phyloP scores from a whole-genome alignment of 208 protist species.

The Kentomonas sorsogonicus region DNA sequence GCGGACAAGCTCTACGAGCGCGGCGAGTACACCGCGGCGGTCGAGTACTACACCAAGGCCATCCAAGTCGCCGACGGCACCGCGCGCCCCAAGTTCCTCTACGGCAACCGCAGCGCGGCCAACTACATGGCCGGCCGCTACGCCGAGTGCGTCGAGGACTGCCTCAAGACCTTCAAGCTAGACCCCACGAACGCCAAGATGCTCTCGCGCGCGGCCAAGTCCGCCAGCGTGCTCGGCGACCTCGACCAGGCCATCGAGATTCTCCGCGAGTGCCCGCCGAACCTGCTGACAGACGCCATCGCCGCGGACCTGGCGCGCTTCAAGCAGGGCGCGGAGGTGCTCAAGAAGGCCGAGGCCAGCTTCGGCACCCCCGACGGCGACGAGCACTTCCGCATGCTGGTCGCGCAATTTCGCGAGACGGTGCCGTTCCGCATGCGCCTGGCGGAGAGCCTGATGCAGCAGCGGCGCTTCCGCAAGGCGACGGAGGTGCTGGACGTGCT shows the following conservation, averaged over 20 bases:
- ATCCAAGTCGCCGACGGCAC: slow-evolving; percentile 67
- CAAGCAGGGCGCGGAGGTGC: slow-evolving; percentile 47
- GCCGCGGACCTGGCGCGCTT: slow-evolving; percentile 49
- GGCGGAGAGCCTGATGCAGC: slow-evolving; percentile 63
- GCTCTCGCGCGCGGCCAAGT: slow-evolving; percentile 59
- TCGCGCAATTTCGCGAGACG: slow-evolving; percentile 73
- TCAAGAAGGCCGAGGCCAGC: slow-evolving; percentile 42
- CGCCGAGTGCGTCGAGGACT: slow-evolving; percentile 76
- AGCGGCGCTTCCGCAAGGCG: slow-evolving; percentile 53
- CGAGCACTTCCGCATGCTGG: slow-evolving; percentile 71
- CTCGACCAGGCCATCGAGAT: slow-evolving; percentile 52
- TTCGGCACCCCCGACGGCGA: slow-evolving; percentile 81
- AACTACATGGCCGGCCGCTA: slow-evolving; percentile 85
- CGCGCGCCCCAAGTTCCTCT: slow-evolving; percentile 55
- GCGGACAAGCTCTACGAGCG: slow-evolving; percentile 86
- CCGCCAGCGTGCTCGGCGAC: slow-evolving; percentile 78
- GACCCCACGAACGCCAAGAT: slow-evolving; percentile 74
- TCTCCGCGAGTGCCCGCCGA: slow-evolving; percentile 43
- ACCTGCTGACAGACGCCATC: slow-evolving; percentile 29
- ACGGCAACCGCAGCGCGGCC: slow-evolving; percentile 86
- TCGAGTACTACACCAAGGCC: slow-evolving; percentile 84
- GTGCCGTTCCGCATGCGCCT: slow-evolving; percentile 72
- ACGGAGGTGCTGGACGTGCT: slow-evolving; percentile 66
- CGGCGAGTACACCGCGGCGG: slow-evolving; percentile 66
- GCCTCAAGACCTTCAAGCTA: slow-evolving; percentile 60